A percentile compares a stretch with the other conserved stretches of the same genome.
Evolutionary conservation across 2,329 filamentous ascomycete species (phyloP).

Genomic region (Cytospora leucostoma): DNA sequence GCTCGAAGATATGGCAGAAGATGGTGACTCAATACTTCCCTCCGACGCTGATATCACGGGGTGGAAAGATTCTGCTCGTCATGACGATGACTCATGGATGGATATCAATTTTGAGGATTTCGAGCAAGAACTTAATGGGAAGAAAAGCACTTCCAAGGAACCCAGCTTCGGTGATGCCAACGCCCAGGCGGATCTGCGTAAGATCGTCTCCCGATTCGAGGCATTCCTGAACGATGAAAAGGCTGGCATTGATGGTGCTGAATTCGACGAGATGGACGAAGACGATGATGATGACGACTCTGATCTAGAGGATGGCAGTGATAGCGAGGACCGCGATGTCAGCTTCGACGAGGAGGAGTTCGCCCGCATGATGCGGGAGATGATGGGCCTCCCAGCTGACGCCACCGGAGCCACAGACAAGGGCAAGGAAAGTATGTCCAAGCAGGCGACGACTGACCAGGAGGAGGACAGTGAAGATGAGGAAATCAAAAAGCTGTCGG

Average conservation of each 20-base stretch:
- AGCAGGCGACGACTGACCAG: neutral
- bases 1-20: slow-evolving; percentile 72
- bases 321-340: slow-evolving; percentile 72
- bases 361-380: slow-evolving; percentile 83
- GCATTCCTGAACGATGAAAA: slow-evolving; percentile 84
- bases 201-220: slow-evolving; percentile 94
- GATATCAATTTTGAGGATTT: slow-evolving; percentile 91
- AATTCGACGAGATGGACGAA: slow-evolving; percentile 69
- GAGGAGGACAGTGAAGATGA: slow-evolving; percentile 52
- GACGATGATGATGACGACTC: slow-evolving; percentile 56
- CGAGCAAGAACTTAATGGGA: slow-evolving; percentile 71
- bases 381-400: slow-evolving; percentile 68
- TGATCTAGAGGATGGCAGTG: slow-evolving; percentile 48
- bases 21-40: slow-evolving; percentile 68
- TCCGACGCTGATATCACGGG: slow-evolving; percentile 68
- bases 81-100: slow-evolving; percentile 89
- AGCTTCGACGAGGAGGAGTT: slow-evolving; percentile 87
- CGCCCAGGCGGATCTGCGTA: slow-evolving; percentile 75
- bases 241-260: slow-evolving; percentile 77
- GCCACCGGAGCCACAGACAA: slow-evolving; percentile 4
- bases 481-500: slow-evolving; percentile 65
- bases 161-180: slow-evolving; percentile 63
- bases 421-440: slow-evolving; percentile 16
- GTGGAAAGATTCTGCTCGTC: slow-evolving; percentile 64
- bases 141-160: slow-evolving; percentile 39